Percentiles rank a stretch among this genome's conserved stretches.
phyloP scores from a whole-genome alignment of 768 basidiomycete genomes.

The Boletus subcaerulescens region DNA sequence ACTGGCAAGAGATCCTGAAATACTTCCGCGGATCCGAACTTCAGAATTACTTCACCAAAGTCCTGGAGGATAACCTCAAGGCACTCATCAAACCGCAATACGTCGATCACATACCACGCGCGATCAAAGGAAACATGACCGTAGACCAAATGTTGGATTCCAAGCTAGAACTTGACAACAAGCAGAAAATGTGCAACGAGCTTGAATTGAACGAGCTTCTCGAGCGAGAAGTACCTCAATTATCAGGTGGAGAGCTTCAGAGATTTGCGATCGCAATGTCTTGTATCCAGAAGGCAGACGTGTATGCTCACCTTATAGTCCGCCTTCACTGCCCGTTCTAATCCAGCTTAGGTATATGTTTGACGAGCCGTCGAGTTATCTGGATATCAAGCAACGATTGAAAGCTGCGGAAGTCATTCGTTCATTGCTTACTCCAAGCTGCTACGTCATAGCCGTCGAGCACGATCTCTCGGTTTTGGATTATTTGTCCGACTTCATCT shows the following conservation, averaged over 20 bases:
- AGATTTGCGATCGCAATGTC: constrained; percentile 98
- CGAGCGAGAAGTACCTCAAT: constrained; percentile 77
- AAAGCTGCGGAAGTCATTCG: constrained; percentile 96
- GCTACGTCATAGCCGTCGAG: constrained; percentile 97
- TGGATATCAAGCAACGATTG: constrained; percentile 94
- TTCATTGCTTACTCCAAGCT: constrained; percentile 70
- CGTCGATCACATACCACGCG: constrained; percentile 96
- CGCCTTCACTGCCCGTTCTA: background rate
- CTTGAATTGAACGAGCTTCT: constrained; percentile 87
- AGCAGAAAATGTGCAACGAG: constrained; percentile 78
- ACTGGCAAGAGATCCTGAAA: constrained; percentile 98
- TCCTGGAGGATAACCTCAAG: constrained; percentile 97
- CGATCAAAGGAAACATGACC: constrained; percentile 86
- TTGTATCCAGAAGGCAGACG: constrained; percentile 91
- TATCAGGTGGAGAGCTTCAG: constrained; percentile 97
- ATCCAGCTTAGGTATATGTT: constrained; percentile 81
- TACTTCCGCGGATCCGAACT: constrained; percentile 98
- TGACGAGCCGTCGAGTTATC: constrained; percentile 97
- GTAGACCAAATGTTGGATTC: constrained; percentile 90
- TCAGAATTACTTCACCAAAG: constrained; percentile 99
- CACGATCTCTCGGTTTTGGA: constrained; percentile 98
- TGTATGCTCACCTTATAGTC: constrained; percentile 51
- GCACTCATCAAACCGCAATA: constrained; percentile 99
- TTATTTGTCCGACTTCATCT: constrained; percentile 98
- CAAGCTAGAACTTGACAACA: constrained; percentile 87